Evolutionary conservation across 2,329 filamentous ascomycete species (phyloP), one percentile per base, ranked within the genome.

Genomic region (Trichoderma asperellum): DNA sequence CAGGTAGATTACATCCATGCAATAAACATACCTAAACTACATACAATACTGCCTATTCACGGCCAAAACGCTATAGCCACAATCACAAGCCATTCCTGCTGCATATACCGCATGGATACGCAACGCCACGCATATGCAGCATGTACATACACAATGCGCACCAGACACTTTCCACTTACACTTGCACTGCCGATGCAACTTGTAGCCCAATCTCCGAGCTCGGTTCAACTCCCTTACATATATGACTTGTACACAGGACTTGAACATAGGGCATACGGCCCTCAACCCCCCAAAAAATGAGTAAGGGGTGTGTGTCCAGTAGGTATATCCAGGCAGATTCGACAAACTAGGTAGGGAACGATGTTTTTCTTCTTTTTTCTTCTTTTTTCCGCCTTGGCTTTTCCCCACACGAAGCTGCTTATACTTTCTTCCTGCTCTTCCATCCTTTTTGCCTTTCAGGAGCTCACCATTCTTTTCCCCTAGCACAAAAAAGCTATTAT

Each of bases 41-140:
- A 32, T 21, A 52, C 59, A 32, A 5, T 32, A 32, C 32, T 8
- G 7, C 5, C 32, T 32, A 5, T 32, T 32, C 32, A 32, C 7
- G 32, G 32, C 32, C 32, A 32, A 32, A 32, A 32, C 5, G 32
- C 32, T 16, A 16, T 37, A 37, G 12, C 35, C 12, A 16, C 35
- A 40, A 6, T 40, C 37, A 40, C 37, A 40, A 18, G 37, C 37
- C 18, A n/a, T 43, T 40, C 37, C 35, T 16, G 18, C 40, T 43
- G 5, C 40, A 18, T 43, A 18, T 16, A 40, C 18, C 16, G 40
- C 40, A n/a, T n/a, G 11, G 52, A 29, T 47, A 55, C 34, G 52
- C 49, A 43, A 64, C 62, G 62, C 52, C 62, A 40, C 62, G 62
- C 62, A 65, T 65, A 65, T 65, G 62, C 62, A 65, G 40, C 16